Base-by-base conservation (phyloP, 208 protist species). In the Acanthamoeba royreba region DNA sequence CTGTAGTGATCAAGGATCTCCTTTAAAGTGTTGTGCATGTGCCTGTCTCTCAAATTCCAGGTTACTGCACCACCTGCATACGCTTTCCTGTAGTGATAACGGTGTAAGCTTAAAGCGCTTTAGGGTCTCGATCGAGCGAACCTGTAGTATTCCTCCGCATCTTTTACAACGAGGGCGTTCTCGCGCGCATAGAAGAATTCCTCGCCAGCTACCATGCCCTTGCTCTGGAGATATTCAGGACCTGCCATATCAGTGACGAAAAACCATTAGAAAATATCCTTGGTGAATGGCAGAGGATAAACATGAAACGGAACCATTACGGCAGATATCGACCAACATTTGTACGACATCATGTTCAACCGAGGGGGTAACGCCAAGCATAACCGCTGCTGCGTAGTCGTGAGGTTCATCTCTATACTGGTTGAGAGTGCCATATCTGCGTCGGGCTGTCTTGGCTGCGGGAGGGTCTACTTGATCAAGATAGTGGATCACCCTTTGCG, bases 401-500 rank as follows among this genome's bases (percentile, higher is more conserved):
- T 88, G 79, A 5, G 79, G 79, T 5, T 88, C 79, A 38, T 88
- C 79, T 25, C 58, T 88, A 38, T 43, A 88, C 8, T 88, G 55
- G 31, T 77, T 35, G n/a, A 92, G 55, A 31, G 87, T 92, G 66
- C 66, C 43, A 85, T 79, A 91, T 61, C 49, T 40, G 25, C 42
- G 33, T 22, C 43, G 52, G 3, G 38, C 77, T 4, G 63, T 7
- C 25, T 72, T 58, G 11, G 42, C 88, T 4, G 90, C 69, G 4
- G 55, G 0, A 72, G 79, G 69, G 28, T 74, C 92, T 5, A 79
- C 46, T 2, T 87, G 22, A 4, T 95, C 89, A 25, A 95, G 92
- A 72, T 94, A 95, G 22, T 93, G 15, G 7, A 95, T 52, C 52
- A 95, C 93, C 22, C 43, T 53, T 0, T 91, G 42, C 15, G 92